These are phyloP conservation scores for Apiotrichum siamense DNA, from an alignment of 1,284 basidiomycete genomes.

Conservation along the genomic window DNA sequence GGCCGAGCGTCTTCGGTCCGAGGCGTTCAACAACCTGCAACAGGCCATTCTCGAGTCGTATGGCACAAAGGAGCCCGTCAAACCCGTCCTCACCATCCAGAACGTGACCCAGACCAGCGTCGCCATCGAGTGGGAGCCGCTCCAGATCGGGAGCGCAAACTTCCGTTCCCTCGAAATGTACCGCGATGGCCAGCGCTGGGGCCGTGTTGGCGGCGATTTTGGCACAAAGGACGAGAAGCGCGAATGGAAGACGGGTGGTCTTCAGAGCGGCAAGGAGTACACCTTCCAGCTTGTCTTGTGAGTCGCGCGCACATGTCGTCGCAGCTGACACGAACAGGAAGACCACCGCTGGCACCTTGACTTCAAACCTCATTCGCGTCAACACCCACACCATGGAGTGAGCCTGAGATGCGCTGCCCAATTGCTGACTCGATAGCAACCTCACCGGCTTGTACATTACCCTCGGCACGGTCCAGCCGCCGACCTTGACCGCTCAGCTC, in stretches of 20 bases:
- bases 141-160: slow-evolving; percentile 78
- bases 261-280: slow-evolving; percentile 81
- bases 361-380: slow-evolving; percentile 72
- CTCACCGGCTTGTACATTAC: slow-evolving; percentile 88
- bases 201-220: slow-evolving; percentile 45
- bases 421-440: slow-evolving; percentile 51
- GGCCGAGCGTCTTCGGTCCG: slow-evolving; percentile 73
- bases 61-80: slow-evolving; percentile 61
- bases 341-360: slow-evolving; percentile 81
- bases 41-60: slow-evolving; percentile 68
- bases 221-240: slow-evolving; percentile 35
- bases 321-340: slow-evolving; percentile 33
- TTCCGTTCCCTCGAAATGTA: slow-evolving; percentile 83
- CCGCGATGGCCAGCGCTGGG: slow-evolving; percentile 79
- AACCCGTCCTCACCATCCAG: slow-evolving; percentile 66
- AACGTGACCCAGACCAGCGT: slow-evolving; percentile 93
- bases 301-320: slow-evolving; percentile 9
- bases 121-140: slow-evolving; percentile 79
- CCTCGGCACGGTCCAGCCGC: slow-evolving; percentile 79
- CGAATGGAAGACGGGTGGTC: slow-evolving; percentile 69
- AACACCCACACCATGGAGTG: slow-evolving; percentile 78
- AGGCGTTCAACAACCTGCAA: slow-evolving; percentile 76
- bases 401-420: slow-evolving; percentile 9
- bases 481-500: slow-evolving; percentile 65
- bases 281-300: slow-evolving; percentile 84